Evolutionary conservation across 352 stramenopile species (phyloP).

Genomic region (Globisporangium rhizosaccharum): DNA sequence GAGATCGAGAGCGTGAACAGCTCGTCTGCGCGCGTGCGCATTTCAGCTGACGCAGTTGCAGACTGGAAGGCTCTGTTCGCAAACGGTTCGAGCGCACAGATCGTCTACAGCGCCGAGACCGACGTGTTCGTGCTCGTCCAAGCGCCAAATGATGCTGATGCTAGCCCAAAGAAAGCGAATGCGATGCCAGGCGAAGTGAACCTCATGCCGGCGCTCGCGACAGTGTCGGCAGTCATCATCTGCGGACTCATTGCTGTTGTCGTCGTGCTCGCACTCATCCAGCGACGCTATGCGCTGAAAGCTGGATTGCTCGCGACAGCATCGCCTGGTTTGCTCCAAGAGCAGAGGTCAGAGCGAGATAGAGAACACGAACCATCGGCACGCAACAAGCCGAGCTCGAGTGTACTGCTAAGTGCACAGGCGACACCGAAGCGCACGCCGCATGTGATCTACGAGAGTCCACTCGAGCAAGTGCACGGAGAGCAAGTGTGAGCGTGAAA

Average conservation of each 20-base stretch:
- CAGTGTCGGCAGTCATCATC: too few relatives aligned
- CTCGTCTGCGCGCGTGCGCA: conserved; percentile 22
- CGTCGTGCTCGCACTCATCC: neutral
- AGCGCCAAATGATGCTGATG: neutral
- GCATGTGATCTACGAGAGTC: conserved; percentile 8
- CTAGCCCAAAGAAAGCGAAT: too few relatives aligned
- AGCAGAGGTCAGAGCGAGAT: conserved; percentile 4
- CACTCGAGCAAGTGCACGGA: neutral
- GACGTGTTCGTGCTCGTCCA: conserved; percentile 11
- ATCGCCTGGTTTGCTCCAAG: conserved; percentile 6
- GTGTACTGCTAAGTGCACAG: neutral
- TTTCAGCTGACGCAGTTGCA: conserved; percentile 23
- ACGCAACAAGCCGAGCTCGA: neutral
- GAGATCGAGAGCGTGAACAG: conserved; percentile 8
- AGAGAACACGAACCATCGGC: neutral
- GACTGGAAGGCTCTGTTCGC: conserved; percentile 32
- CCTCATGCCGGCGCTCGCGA: too few relatives aligned
- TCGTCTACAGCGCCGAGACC: conserved; percentile 30
- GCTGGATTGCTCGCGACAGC: neutral
- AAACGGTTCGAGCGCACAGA: conserved; percentile 36
- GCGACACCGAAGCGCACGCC: conserved; percentile 5
- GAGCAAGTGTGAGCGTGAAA: too few relatives aligned
- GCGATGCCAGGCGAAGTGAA: too few relatives aligned
- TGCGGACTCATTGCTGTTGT: too few relatives aligned
- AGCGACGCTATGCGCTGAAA: neutral